phyloP scores from a whole-genome alignment of 2,329 filamentous ascomycete species.

The Cladophialophora exuberans region DNA sequence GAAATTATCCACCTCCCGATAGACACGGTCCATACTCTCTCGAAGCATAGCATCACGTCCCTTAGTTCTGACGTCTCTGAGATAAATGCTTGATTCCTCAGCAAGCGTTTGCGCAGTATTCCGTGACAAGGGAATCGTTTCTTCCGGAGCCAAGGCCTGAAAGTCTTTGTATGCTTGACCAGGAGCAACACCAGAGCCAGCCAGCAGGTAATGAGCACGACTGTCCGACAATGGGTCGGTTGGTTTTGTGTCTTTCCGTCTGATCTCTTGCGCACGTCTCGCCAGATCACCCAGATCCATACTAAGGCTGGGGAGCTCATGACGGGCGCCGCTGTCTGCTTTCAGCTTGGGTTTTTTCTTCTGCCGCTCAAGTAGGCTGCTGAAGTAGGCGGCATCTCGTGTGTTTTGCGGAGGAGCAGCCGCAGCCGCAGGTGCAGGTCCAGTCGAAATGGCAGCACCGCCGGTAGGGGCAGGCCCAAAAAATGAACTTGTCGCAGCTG shows the following conservation, averaged over 20 bases:
- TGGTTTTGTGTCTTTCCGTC: conserved; percentile 62
- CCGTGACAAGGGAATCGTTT: conserved; percentile 11
- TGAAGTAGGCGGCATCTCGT: conserved; percentile 61
- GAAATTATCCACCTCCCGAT: conserved; percentile 89
- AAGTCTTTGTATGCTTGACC: conserved; percentile 84
- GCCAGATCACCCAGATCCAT: conserved; percentile 87
- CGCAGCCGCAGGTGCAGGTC: conserved; percentile 10
- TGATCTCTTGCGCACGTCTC: conserved; percentile 73
- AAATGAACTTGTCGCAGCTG: conserved; percentile 10
- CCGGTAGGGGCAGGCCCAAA: too few species aligned
- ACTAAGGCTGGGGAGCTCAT: conserved; percentile 85
- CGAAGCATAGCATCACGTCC: conserved; percentile 89
- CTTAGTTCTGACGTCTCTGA: conserved; percentile 84
- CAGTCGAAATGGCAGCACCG: conserved; percentile 5
- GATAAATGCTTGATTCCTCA: conserved; percentile 54
- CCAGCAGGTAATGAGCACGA: conserved; percentile 82
- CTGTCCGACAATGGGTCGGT: conserved; percentile 47
- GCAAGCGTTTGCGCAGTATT: conserved; percentile 22
- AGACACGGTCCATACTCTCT: conserved; percentile 85
- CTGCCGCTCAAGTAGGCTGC: conserved; percentile 65
- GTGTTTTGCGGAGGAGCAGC: conserved; percentile 17
- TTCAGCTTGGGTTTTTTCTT: conserved; percentile 70
- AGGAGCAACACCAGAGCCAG: conserved; percentile 89
- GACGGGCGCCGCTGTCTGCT: conserved; percentile 44
- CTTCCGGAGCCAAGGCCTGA: conserved; percentile 74